Percentiles rank a stretch among this genome's conserved stretches.
phyloP scores from a whole-genome alignment of 306 rosid genomes.

The Crotalaria pallida region DNA sequence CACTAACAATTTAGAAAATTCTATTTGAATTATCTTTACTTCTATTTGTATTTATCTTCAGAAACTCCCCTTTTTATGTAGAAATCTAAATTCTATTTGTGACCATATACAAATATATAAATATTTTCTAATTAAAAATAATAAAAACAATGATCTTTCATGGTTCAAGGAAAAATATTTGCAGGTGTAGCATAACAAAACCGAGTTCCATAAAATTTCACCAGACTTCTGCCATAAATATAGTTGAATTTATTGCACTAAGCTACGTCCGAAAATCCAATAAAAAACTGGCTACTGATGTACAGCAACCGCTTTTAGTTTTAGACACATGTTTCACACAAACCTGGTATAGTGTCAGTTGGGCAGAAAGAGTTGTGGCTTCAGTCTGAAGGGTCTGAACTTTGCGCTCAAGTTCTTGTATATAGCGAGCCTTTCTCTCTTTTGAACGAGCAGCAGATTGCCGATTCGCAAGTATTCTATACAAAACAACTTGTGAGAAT shows the following conservation, averaged over 20 bases:
- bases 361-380: slow-evolving; percentile 93
- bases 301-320: background rate
- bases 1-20: background rate
- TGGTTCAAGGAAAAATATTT: background rate
- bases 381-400: slow-evolving; percentile 94
- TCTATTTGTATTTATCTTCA: too few species aligned
- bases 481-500: slow-evolving; percentile 21
- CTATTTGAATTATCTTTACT: too few species aligned
- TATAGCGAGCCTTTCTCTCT: slow-evolving; percentile 88
- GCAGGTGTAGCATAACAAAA: background rate
- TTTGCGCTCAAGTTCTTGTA: slow-evolving; percentile 89
- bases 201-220: background rate
- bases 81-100: too few species aligned
- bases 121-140: background rate
- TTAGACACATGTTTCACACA: slow-evolving; percentile 9
- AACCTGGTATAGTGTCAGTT: slow-evolving; percentile 86
- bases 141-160: background rate
- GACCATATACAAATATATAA: background rate
- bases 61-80: too few species aligned
- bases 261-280: slow-evolving; percentile 2
- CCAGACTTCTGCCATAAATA: background rate
- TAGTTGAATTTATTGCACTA: background rate
- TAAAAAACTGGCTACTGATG: background rate
- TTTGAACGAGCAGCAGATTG: slow-evolving; percentile 96
- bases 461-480: slow-evolving; percentile 84